Evolutionary conservation across 2,329 filamentous ascomycete genomes (phyloP), one percentile per base, ranked within the genome.

Genomic region (Ophiostoma angusticollis): DNA sequence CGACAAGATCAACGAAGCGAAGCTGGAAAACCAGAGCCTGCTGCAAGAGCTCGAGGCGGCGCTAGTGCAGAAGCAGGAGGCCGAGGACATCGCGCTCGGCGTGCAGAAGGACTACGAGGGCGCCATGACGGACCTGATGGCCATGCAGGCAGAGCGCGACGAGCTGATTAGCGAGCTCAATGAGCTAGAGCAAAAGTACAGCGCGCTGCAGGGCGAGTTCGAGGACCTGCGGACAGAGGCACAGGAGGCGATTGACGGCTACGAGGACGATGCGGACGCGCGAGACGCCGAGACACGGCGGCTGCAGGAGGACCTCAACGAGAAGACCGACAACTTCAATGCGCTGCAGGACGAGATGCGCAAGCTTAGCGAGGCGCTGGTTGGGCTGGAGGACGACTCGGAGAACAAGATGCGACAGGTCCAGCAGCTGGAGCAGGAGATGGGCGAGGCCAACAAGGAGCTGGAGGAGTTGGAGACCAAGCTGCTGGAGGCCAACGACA

Each of bases 301-400:
- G 12, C 61, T 91, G 19, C 72, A 80, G 41, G 67, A 73, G 12
- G 84, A 91, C 29, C 62, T 94, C 12, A 73, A 75, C 45, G 80
- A 84, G 46, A 75, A 80, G 37, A 78, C 78, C 11, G 87, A 96
- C 53, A 93, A 91, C 54, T 89, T 95, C 58, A 78, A 80, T 47
- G 83, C 84, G n/a, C 63, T 98, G 38, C 89, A 96, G 54, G 78
- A 81, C 43, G 91, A 96, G 65, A 91, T 98, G 79, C 82, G 87
- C 46, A 80, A 80, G 50, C 80, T 95, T 59, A 93, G 83, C 51
- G 85, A 94, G 50, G 81, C 81, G 17, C 70, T 96, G 6, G 72
- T 95, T 23, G 72, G 84, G 31, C 70, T 98, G 0, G 91, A 96
- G 56, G 87, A 96, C 55, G 86, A 93, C 49, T 82, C 89, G 39